Evolutionary conservation across 169 alveolate species (phyloP).

Genomic region (Fabrea salina): DNA sequence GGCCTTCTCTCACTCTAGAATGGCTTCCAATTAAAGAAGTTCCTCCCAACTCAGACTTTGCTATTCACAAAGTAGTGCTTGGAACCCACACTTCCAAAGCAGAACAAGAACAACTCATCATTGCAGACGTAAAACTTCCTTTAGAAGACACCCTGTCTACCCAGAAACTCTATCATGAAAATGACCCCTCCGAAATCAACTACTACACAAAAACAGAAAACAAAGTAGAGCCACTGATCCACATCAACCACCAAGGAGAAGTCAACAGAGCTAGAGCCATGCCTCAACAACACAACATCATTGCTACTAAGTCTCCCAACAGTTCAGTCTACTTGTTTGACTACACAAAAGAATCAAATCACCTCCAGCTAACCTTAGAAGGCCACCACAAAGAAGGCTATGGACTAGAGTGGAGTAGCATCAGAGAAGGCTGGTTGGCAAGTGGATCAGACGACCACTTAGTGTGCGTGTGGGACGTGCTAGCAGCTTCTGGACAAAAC

Average conservation of each 20-base stretch:
- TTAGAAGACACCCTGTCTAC: not conserved
- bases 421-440: conserved; percentile 59
- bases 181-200: conserved; percentile 66
- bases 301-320: conserved; percentile 88
- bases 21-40: conserved; percentile 76
- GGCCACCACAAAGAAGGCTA: conserved; percentile 83
- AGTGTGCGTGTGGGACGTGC: conserved; percentile 71
- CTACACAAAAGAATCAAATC: not conserved
- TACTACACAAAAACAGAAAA: conserved; percentile 75
- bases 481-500: not conserved
- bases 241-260: conserved; percentile 94
- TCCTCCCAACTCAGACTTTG: not conserved
- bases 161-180: conserved; percentile 58
- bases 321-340: conserved; percentile 49
- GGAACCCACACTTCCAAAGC: conserved; percentile 45
- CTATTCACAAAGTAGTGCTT: conserved; percentile 29
- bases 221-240: conserved; percentile 72
- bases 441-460: conserved; percentile 89
- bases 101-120: conserved; percentile 83
- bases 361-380: conserved; percentile 4
- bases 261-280: conserved; percentile 87
- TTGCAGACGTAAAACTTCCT: conserved; percentile 43
- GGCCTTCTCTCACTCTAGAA: conserved; percentile 91
- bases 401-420: conserved; percentile 89
- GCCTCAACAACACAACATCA: conserved; percentile 85